A percentile compares a stretch with the other conserved stretches of the same genome.
Conservation (phyloP, 2,329 filamentous ascomycete species). For the Cladosporium sp. region DNA sequence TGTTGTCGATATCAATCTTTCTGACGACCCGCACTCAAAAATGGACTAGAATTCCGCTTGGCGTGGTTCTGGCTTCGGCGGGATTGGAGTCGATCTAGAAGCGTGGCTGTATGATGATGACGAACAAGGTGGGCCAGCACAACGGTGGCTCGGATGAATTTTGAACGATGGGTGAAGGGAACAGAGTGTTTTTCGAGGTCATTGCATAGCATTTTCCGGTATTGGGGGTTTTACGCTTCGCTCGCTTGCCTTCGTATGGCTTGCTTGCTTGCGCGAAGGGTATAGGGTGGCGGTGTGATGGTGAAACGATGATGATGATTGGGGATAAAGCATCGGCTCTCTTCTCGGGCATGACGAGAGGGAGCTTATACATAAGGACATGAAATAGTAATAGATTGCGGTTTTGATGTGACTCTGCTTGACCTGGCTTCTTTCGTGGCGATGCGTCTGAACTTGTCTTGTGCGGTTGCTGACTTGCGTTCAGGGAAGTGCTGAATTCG, state of each 20-base stretch:
- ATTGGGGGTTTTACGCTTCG: neutral
- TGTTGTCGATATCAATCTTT: slow-evolving; percentile 12
- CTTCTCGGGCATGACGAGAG: neutral
- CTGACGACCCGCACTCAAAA: slow-evolving; percentile 9
- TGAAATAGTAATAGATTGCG: slow-evolving; percentile 1
- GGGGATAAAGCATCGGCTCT: neutral
- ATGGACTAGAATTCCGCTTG: slow-evolving; percentile 13
- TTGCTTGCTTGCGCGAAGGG: neutral
- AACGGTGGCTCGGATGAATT: neutral
- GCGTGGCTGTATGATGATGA: slow-evolving; percentile 8
- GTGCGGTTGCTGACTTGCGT: neutral
- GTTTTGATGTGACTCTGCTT: neutral
- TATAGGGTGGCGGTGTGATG: neutral
- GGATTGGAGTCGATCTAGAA: neutral
- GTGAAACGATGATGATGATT: neutral
- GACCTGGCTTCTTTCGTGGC: neutral
- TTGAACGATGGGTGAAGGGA: neutral
- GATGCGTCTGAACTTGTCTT: neutral
- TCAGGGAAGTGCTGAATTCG: neutral
- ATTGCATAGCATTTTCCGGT: neutral
- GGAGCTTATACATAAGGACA: neutral
- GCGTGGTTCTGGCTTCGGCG: neutral
- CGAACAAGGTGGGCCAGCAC: neutral
- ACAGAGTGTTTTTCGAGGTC: neutral
- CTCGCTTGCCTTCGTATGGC: neutral